phyloP scores from a whole-genome alignment of 2,329 filamentous ascomycete species.

The Botrytis medusae region DNA sequence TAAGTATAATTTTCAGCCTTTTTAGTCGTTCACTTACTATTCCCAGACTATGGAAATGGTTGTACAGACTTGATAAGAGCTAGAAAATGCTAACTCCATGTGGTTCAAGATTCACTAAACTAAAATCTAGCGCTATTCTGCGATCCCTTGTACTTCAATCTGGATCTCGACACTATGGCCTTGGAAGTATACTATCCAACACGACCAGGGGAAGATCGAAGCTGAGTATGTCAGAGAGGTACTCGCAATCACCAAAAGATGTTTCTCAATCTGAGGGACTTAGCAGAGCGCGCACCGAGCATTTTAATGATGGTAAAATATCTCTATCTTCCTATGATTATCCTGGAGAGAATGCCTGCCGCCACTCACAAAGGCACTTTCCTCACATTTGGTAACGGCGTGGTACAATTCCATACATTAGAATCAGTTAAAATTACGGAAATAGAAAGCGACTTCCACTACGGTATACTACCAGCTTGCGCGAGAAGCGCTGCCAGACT shows the following conservation, averaged over 20 bases:
- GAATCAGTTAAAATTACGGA: not conserved
- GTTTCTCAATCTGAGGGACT: not conserved
- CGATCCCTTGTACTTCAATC: not conserved
- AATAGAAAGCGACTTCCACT: not conserved
- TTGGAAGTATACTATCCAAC: not conserved
- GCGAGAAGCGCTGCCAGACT: not conserved
- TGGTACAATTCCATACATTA: not conserved
- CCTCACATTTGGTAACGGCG: not conserved
- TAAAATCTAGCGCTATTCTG: not conserved
- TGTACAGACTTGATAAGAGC: not conserved
- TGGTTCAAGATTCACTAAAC: not conserved
- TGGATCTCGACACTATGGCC: not conserved
- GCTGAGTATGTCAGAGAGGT: not conserved
- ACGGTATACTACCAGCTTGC: not conserved
- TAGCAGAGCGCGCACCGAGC: not conserved
- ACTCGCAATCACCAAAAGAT: not conserved
- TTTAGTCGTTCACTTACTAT: not conserved
- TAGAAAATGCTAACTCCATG: not conserved
- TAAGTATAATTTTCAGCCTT: not conserved
- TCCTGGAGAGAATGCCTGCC: not conserved
- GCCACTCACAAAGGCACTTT: rapidly evolving
- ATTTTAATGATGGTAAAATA: not conserved
- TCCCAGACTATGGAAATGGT: not conserved
- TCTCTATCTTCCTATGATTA: not conserved
- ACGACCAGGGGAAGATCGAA: not conserved